These are phyloP conservation scores for Coniochaeta hoffmannii DNA, from an alignment of 2,329 filamentous ascomycete species.

Conservation along the genomic window DNA sequence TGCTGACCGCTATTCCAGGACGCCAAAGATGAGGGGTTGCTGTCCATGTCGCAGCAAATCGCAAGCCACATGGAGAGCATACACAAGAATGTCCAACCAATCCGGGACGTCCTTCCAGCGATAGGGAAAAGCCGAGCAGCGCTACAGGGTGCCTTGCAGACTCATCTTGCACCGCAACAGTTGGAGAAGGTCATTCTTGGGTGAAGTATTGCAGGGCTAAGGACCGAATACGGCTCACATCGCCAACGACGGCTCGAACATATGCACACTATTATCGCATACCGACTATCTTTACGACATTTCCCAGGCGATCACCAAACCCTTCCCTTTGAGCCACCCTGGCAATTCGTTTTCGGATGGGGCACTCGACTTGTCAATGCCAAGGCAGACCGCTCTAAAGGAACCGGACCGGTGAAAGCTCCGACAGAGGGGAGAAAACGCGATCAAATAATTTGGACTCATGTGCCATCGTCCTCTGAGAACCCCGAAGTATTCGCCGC, in stretches of 20 bases:
- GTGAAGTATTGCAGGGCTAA: constrained; percentile 6
- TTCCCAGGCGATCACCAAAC: no score
- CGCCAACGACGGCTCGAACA: not conserved
- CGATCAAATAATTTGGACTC: not conserved
- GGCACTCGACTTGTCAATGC: no score
- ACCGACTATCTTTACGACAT: no score
- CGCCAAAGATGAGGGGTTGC: constrained; percentile 33
- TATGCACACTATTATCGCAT: no score
- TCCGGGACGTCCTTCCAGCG: constrained; percentile 42
- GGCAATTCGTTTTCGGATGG: not conserved
- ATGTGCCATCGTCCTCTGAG: no score
- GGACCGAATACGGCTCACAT: not conserved
- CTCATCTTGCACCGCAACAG: constrained; percentile 33
- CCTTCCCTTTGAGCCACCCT: no score
- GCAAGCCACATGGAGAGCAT: constrained; percentile 50
- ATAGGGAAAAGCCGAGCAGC: constrained; percentile 40
- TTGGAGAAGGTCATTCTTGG: constrained; percentile 43
- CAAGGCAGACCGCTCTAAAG: no score
- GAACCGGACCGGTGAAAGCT: no score
- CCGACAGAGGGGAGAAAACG: no score
- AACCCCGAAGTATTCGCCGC: no score
- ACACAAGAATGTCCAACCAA: constrained; percentile 43
- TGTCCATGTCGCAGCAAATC: constrained; percentile 39
- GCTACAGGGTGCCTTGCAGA: constrained; percentile 39
- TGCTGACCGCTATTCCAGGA: constrained; percentile 19